Conservation (phyloP, 73 alveolate species). For the Paramecium bursaria region DNA sequence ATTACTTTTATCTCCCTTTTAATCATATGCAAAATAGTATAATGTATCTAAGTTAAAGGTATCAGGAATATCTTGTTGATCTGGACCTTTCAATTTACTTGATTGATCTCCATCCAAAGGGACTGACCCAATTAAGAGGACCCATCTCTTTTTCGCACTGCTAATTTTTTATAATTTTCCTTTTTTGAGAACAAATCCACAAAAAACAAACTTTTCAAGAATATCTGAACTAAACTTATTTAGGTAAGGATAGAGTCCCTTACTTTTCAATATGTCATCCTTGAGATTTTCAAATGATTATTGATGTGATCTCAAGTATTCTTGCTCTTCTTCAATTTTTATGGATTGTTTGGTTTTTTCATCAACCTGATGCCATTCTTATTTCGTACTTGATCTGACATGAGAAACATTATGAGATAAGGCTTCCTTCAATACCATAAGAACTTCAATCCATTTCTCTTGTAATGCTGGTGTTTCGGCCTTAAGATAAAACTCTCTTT, state of each 20-base stretch:
- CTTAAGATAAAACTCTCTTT: conserved; percentile 32
- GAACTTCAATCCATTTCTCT: conserved; percentile 26
- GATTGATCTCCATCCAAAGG: conserved; percentile 16
- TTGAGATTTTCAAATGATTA: neutral
- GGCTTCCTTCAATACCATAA: neutral
- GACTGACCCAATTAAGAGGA: conserved; percentile 18
- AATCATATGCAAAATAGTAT: conserved; percentile 43
- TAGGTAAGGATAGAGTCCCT: conserved; percentile 21
- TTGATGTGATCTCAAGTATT: neutral
- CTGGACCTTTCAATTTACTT: conserved; percentile 25
- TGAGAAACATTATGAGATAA: neutral
- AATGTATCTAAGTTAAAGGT: conserved; percentile 41
- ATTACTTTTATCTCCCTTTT: conserved; percentile 53
- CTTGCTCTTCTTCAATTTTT: conserved; percentile 51
- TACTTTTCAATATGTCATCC: conserved; percentile 44
- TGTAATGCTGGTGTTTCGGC: conserved; percentile 18
- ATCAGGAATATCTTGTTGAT: conserved; percentile 40
- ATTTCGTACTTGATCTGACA: neutral
- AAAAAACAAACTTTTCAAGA: conserved; percentile 7
- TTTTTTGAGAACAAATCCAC: conserved; percentile 53
- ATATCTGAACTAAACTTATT: conserved; percentile 3
- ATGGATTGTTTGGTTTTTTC: conserved; percentile 10
- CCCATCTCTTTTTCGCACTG: conserved; percentile 54
- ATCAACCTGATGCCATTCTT: neutral
- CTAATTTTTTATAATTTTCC: conserved; percentile 1